These are phyloP conservation scores for Colletotrichum abscissum DNA, from an alignment of 2,329 filamentous ascomycete species.

Conservation along the genomic window DNA sequence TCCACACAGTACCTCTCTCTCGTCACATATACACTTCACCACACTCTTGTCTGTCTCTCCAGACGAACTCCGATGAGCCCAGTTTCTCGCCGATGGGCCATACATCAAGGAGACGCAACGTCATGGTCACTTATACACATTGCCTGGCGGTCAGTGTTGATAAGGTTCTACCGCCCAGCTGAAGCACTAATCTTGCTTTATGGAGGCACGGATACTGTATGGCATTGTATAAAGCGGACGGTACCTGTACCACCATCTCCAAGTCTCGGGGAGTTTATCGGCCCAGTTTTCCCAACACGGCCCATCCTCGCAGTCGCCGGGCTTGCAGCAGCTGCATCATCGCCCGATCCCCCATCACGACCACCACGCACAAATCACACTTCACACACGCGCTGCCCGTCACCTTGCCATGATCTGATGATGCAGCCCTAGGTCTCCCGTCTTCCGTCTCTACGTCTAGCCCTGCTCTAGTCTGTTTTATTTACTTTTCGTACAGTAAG, in stretches of 20 bases:
- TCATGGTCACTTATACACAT: not conserved
- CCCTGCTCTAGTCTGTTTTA: not conserved
- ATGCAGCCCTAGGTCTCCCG: conserved; percentile 29
- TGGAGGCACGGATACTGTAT: not conserved
- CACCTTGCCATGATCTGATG: conserved; percentile 25
- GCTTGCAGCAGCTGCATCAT: conserved; percentile 14
- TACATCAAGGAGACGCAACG: no score
- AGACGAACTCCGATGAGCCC: not conserved
- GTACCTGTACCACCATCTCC: not conserved
- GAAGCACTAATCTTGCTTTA: no score
- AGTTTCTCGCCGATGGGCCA: not conserved
- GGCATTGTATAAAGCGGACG: not conserved
- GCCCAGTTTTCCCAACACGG: conserved; percentile 9
- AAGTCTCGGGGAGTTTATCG: conserved; percentile 19
- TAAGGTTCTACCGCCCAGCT: no score
- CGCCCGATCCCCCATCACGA: conserved; percentile 14
- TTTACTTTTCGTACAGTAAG: not conserved
- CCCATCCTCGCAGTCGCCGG: conserved; percentile 10
- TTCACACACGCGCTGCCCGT: not conserved
- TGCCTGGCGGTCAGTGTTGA: not conserved
- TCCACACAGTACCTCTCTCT: not conserved
- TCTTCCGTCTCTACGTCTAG: conserved; percentile 3
- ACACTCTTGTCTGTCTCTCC: not conserved
- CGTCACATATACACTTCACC: not conserved
- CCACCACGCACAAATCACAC: not conserved